Conservation (phyloP, 2,329 filamentous ascomycete species). For the Alternaria sp. region DNA sequence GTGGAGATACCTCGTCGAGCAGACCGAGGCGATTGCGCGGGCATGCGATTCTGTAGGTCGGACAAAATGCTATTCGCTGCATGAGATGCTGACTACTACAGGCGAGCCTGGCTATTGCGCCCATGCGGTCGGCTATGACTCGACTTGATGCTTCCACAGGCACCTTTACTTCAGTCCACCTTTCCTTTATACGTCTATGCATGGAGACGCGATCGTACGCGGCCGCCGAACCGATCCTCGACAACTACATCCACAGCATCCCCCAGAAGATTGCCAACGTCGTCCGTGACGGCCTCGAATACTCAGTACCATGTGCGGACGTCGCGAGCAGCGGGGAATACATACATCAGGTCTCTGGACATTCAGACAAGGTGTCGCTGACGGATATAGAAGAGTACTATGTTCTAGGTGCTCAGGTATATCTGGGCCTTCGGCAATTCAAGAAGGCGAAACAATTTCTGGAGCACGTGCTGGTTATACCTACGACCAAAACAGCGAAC, state of each 20-base stretch:
- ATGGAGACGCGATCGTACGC: conserved; percentile 60
- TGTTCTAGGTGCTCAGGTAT: conserved; percentile 56
- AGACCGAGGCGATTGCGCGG: conserved; percentile 43
- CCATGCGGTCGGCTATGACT: conserved; percentile 62
- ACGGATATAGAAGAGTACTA: conserved; percentile 64
- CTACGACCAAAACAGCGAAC: conserved; percentile 71
- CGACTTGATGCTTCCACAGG: conserved; percentile 70
- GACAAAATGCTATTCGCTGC: background rate
- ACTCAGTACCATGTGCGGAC: conserved; percentile 50
- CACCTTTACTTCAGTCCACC: conserved; percentile 70
- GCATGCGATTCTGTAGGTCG: conserved; percentile 40
- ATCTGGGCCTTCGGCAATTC: conserved; percentile 53
- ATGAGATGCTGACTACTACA: conserved; percentile 18
- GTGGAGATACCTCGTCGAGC: conserved; percentile 55
- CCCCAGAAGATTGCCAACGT: conserved; percentile 52
- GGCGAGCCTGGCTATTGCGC: conserved; percentile 47
- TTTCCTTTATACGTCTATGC: conserved; percentile 65
- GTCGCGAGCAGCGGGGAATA: conserved; percentile 59
- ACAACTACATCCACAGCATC: conserved; percentile 71
- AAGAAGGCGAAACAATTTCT: conserved; percentile 55
- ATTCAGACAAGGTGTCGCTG: conserved; percentile 62
- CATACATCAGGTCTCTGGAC: conserved; percentile 65
- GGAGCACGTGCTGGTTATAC: conserved; percentile 62
- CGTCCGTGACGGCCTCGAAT: conserved; percentile 45
- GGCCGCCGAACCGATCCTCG: conserved; percentile 66